phyloP scores from a whole-genome alignment of 371 early-diverging fungal genomes.

The Mortierella sp. region DNA sequence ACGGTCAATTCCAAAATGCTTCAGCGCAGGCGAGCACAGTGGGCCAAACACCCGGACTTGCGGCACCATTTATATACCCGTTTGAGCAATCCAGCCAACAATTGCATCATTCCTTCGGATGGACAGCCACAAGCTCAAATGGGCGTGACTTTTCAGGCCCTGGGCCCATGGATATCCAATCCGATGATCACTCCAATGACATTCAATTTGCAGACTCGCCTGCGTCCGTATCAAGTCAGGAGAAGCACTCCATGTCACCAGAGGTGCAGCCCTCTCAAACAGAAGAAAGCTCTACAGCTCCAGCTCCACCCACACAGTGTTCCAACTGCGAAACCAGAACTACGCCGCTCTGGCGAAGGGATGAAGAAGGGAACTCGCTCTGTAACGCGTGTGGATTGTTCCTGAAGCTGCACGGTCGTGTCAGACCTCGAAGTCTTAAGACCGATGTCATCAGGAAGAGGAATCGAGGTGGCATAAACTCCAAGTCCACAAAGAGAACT shows the following conservation, averaged over 20 bases:
- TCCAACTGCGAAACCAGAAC: constrained; percentile 90
- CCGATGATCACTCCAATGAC: neutral
- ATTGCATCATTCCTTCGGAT: neutral
- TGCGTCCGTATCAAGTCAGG: neutral
- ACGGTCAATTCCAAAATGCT: no score
- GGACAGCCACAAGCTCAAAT: neutral
- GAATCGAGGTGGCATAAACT: constrained; percentile 62
- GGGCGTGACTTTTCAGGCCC: neutral
- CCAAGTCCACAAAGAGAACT: constrained; percentile 16
- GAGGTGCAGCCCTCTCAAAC: constrained; percentile 3
- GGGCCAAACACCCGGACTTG: neutral
- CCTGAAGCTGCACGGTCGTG: constrained; percentile 87
- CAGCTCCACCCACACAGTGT: constrained; percentile 66
- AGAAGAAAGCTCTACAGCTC: constrained; percentile 19
- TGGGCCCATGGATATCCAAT: neutral
- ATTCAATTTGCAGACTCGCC: neutral
- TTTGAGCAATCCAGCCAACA: neutral
- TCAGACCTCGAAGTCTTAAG: constrained; percentile 83
- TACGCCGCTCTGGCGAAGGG: constrained; percentile 97
- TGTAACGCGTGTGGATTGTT: constrained; percentile 79
- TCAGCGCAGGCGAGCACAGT: neutral
- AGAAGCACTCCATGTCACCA: neutral
- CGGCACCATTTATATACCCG: neutral
- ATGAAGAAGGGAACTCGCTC: constrained; percentile 72
- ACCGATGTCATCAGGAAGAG: constrained; percentile 89